These are phyloP conservation scores for Fusarium gaditjirri DNA, from an alignment of 2,329 filamentous ascomycete genomes.

Conservation along the genomic window DNA sequence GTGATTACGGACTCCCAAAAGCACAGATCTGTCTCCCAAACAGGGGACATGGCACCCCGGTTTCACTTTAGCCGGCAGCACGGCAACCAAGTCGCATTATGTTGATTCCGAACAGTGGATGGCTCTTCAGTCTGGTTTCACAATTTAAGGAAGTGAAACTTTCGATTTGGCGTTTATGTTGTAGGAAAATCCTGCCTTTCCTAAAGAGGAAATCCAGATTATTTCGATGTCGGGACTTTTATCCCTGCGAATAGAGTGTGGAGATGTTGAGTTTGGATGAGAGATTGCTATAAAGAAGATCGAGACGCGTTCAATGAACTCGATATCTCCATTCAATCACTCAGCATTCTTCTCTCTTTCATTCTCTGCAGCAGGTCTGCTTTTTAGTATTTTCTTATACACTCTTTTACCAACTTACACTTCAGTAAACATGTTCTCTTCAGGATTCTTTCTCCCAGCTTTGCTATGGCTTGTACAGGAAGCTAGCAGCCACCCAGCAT, in stretches of 20 bases:
- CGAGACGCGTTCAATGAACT: neutral
- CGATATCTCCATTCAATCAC: neutral
- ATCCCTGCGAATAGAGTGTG: neutral
- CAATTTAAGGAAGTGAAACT: neutral
- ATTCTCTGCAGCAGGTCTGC: constrained; percentile 16
- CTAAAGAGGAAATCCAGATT: constrained; percentile 12
- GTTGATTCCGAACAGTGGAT: neutral
- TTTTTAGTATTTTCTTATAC: neutral
- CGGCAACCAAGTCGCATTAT: neutral
- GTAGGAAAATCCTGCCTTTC: neutral
- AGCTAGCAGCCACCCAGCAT: constrained; percentile 11
- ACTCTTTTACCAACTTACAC: neutral
- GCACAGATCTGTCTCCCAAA: neutral
- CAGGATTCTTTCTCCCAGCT: neutral
- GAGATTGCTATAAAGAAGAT: neutral
- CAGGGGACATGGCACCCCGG: neutral
- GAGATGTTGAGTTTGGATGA: neutral
- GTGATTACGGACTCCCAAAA: neutral
- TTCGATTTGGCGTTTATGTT: neutral
- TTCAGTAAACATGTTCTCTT: neutral
- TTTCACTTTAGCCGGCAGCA: neutral
- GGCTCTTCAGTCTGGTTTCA: neutral
- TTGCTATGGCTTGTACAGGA: neutral
- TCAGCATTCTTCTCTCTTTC: neutral
- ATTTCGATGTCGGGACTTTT: neutral